Evolutionary conservation across 495 filamentous ascomycete genomes (phyloP), one percentile per base, ranked within the genome.

Genomic region (Talaromyces thailandensis): DNA sequence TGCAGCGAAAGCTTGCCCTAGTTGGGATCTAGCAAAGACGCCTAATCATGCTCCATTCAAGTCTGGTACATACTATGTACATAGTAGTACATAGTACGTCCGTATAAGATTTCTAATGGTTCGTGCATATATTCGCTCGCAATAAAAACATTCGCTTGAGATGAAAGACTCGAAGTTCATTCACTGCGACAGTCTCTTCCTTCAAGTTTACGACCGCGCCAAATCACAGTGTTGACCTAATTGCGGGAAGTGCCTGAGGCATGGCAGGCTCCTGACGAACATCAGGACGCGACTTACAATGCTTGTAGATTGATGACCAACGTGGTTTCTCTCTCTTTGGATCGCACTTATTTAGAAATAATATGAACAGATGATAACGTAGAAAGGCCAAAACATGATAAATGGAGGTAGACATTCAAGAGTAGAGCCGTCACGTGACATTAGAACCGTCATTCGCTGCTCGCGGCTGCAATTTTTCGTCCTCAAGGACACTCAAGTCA

Each of bases 381-480:
- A n/a, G n/a, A n/a, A 18, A 21, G 43, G 2, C 2, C 40, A 45
- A 18, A 18, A 3, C 14, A 40, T 14, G 12, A 40, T 35, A 1
- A n/a, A n/a, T n/a, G n/a, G n/a, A n/a, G n/a, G n/a, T n/a, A n/a
- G n/a, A n/a, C n/a, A n/a, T n/a, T n/a, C n/a, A n/a, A n/a, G n/a
- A n/a, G n/a, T n/a, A n/a, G n/a, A n/a, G n/a, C 9, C 6, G 9
- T 48, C 43, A 48, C 43, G 43, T 48, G 43, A 48, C n/a, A 21
- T 18, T 21, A 18, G 9, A 48, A 8, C n/a, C 7, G 18, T 23
- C 43, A 48, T 48, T 48, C 43, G 43, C 43, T 48, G 43, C 8
- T 24, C 31, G 56, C 57, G 37, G 32, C 57, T 59, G 57, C 57
- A 31, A 59, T 59, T 59, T 53, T 53, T 53, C 50, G 3, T 28